phyloP scores from a whole-genome alignment of 192 early-diverging fungal species.

The Geranomyces variabilis region DNA sequence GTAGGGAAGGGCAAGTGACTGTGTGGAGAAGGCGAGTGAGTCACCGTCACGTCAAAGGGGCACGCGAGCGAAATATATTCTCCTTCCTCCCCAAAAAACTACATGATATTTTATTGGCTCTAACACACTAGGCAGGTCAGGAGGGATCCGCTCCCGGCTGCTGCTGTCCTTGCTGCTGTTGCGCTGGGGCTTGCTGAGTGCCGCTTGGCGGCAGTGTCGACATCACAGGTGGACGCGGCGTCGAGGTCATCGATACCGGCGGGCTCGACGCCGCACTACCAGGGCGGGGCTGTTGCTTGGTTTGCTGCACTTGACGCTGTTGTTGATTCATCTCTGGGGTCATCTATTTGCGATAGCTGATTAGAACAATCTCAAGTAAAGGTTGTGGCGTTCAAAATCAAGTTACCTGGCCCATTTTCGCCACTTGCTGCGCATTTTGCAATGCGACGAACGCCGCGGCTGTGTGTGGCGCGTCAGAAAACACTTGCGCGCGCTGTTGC shows the following conservation, averaged over 20 bases:
- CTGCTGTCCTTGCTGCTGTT: constrained; percentile 14
- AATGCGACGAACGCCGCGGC: constrained; percentile 41
- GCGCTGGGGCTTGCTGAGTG: not conserved
- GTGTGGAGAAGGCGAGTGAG: too few relatives aligned
- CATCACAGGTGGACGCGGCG: constrained; percentile 2
- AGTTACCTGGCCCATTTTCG: constrained; percentile 35
- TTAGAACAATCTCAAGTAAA: not conserved
- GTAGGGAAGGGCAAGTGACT: too few relatives aligned
- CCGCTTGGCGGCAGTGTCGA: not conserved
- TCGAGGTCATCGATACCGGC: not conserved
- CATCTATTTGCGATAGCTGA: constrained; percentile 2
- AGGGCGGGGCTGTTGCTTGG: constrained; percentile 20
- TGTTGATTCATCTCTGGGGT: constrained; percentile 26
- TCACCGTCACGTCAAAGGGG: too few relatives aligned
- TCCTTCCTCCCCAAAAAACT: too few relatives aligned
- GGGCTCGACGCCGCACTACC: not conserved
- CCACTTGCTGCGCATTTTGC: constrained; percentile 39
- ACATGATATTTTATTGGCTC: too few relatives aligned
- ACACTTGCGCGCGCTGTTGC: constrained; percentile 4
- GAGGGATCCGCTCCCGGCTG: constrained; percentile 5
- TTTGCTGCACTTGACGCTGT: constrained; percentile 24
- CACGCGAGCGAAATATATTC: too few relatives aligned
- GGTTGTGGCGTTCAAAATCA: not conserved
- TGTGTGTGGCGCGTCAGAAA: constrained; percentile 30
- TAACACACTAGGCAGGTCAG: not conserved